Conservation (phyloP, 257 asterid genomes). For the Solanum pinnatisectum region DNA sequence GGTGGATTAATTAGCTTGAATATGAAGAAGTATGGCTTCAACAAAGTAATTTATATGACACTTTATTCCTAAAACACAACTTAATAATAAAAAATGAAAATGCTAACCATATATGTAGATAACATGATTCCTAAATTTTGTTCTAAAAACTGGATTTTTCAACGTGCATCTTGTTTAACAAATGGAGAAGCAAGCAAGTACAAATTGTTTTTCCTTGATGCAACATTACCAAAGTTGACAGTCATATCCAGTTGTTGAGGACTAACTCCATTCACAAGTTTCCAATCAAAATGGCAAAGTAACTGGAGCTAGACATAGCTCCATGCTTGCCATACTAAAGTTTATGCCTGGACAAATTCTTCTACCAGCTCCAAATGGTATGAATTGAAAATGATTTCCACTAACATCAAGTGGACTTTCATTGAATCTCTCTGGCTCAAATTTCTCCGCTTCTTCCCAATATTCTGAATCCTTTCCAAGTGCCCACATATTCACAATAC, state of each 20-base stretch:
- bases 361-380: conserved; percentile 29
- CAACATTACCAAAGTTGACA: background rate
- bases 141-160: background rate
- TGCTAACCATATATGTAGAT: background rate
- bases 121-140: background rate
- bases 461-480: conserved; percentile 5
- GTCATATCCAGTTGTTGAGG: conserved; percentile 15
- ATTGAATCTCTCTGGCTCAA: conserved; percentile 14
- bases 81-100: background rate
- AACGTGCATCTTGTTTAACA: background rate
- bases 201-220: background rate
- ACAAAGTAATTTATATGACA: background rate
- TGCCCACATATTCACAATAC: conserved; percentile 11
- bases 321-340: conserved; percentile 13
- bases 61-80: background rate
- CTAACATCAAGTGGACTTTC: background rate
- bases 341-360: conserved; percentile 22
- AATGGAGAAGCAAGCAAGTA: background rate
- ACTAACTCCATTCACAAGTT: background rate
- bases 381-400: conserved; percentile 16
- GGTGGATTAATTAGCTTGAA: background rate
- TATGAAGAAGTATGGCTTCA: background rate
- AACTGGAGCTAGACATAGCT: conserved; percentile 15
- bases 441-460: conserved; percentile 11
- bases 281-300: conserved; percentile 15